phyloP scores from a whole-genome alignment of 2,329 filamentous ascomycete species.

The Stachybotrys chartarum region DNA sequence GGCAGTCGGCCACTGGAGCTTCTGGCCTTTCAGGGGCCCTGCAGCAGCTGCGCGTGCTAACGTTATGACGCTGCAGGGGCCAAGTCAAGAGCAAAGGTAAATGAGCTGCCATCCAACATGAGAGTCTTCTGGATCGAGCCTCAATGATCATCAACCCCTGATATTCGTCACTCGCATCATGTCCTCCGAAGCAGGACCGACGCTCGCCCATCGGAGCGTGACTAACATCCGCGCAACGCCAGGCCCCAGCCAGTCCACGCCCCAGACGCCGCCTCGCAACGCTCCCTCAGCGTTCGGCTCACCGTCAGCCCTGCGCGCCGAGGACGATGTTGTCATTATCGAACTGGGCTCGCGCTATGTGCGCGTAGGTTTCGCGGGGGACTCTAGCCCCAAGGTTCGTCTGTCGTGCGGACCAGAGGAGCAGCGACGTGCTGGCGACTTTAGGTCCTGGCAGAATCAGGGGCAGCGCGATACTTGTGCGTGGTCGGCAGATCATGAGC shows the following conservation, averaged over 20 bases:
- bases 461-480: slow-evolving; percentile 36
- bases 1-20: neutral
- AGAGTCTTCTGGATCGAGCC: neutral
- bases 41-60: slow-evolving; percentile 3
- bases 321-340: slow-evolving; percentile 79
- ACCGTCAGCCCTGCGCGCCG: slow-evolving; percentile 56
- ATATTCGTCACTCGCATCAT: neutral
- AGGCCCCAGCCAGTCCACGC: slow-evolving; percentile 33
- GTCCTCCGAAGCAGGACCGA: slow-evolving; percentile 4
- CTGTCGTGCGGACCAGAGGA: slow-evolving; percentile 69
- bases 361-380: slow-evolving; percentile 79
- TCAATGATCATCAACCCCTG: neutral
- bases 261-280: slow-evolving; percentile 54
- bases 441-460: slow-evolving; percentile 59
- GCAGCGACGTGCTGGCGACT: slow-evolving; percentile 74
- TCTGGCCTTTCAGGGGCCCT: slow-evolving; percentile 8
- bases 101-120: neutral
- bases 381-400: slow-evolving; percentile 64
- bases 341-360: slow-evolving; percentile 77
- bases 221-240: slow-evolving; percentile 46
- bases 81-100: neutral
- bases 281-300: slow-evolving; percentile 51
- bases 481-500: slow-evolving; percentile 61
- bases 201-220: slow-evolving; percentile 50
- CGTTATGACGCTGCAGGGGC: neutral